A percentile compares a stretch with the other conserved stretches of the same genome.
These are phyloP conservation scores for Penicillium nucicola DNA, from an alignment of 495 filamentous ascomycete genomes.

Conservation along the genomic window DNA sequence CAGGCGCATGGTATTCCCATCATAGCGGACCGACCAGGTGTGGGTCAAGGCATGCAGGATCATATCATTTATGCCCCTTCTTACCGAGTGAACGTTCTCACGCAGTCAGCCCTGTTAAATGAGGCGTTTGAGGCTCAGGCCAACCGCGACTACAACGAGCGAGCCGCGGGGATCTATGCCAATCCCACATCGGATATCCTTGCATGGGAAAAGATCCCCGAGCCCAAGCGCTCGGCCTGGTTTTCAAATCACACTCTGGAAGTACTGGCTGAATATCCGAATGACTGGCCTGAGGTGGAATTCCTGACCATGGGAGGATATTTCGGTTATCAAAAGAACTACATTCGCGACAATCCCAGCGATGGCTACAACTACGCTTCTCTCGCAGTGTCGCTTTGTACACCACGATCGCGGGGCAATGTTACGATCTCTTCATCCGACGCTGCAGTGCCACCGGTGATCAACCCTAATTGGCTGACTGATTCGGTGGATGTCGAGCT, in stretches of 20 bases:
- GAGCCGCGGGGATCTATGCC: neutral
- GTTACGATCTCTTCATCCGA: neutral
- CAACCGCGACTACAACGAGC: no score
- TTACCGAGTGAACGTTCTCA: slow-evolving; percentile 4
- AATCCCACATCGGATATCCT: neutral
- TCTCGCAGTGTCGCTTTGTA: slow-evolving; percentile 35
- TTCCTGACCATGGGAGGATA: neutral
- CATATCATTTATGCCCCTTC: slow-evolving; percentile 21
- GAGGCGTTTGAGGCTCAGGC: no score
- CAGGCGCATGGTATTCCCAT: slow-evolving; percentile 45
- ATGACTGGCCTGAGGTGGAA: slow-evolving; percentile 55
- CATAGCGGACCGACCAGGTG: slow-evolving; percentile 53
- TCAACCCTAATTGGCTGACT: slow-evolving; percentile 40
- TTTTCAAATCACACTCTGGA: neutral
- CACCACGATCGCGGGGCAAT: slow-evolving; percentile 7
- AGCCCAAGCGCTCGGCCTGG: neutral
- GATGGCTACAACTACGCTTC: slow-evolving; percentile 1
- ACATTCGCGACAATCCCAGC: neutral
- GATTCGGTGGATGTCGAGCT: slow-evolving; percentile 36
- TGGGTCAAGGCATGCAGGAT: slow-evolving; percentile 67
- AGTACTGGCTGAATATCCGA: neutral
- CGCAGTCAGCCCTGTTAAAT: neutral
- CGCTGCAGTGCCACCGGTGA: slow-evolving; percentile 39
- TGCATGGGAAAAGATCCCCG: neutral
- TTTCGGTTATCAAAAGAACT: neutral